Evolutionary conservation across 306 rosid genomes (phyloP).

Genomic region (Pyrus pyrifolia): DNA sequence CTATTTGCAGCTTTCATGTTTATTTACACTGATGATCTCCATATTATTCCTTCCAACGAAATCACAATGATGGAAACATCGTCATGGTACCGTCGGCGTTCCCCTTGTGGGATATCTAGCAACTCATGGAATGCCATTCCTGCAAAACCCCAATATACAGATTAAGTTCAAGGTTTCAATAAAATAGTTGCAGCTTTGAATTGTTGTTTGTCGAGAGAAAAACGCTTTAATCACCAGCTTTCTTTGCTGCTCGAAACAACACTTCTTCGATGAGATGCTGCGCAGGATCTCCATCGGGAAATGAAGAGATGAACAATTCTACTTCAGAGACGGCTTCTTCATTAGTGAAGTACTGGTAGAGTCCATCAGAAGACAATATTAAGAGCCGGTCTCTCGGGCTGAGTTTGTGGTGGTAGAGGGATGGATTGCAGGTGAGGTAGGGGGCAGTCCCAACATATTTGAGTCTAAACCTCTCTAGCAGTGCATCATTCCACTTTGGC

Average conservation of each 20-base stretch:
- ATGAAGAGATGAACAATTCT: conserved; percentile 54
- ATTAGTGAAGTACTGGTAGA: conserved; percentile 73
- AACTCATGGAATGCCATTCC: conserved; percentile 69
- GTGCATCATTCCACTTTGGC: conserved; percentile 75
- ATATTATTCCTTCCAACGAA: conserved; percentile 66
- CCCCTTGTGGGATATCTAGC: conserved; percentile 82
- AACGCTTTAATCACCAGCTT: conserved; percentile 41
- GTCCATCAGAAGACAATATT: conserved; percentile 85
- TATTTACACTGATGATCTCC: conserved; percentile 61
- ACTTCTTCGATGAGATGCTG: conserved; percentile 70
- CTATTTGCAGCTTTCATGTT: neutral
- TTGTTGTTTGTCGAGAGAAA: neutral
- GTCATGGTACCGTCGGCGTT: conserved; percentile 73
- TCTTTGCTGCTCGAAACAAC: conserved; percentile 57
- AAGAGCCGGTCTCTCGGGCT: conserved; percentile 54
- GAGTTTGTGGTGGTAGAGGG: conserved; percentile 58
- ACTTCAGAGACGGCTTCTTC: conserved; percentile 68
- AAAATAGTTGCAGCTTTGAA: neutral
- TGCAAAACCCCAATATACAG: conserved; percentile 31
- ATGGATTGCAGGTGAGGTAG: conserved; percentile 59
- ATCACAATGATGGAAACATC: conserved; percentile 65
- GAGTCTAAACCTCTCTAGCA: conserved; percentile 69
- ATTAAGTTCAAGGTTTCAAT: neutral
- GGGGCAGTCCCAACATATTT: conserved; percentile 63
- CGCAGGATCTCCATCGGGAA: conserved; percentile 82